These are phyloP conservation scores for Amanita rubescens DNA, from an alignment of 768 basidiomycete genomes.

Conservation along the genomic window DNA sequence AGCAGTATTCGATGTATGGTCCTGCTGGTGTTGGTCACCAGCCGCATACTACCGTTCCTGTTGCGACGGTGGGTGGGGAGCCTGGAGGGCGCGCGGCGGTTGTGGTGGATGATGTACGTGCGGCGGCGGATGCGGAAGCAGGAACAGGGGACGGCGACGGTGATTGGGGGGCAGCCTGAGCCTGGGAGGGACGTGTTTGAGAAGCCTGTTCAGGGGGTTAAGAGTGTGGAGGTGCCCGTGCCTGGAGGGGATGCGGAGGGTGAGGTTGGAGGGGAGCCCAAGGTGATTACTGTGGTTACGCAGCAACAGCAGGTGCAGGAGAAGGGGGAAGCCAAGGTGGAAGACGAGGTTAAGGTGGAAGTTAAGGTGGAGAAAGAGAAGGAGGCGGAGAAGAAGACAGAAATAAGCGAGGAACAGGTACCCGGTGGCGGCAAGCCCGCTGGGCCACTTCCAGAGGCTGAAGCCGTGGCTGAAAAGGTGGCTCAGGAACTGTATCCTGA, in stretches of 20 bases:
- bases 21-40: slow-evolving; percentile 24
- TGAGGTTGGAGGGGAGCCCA: slow-evolving; percentile 17
- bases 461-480: slow-evolving; percentile 43
- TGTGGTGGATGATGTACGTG: slow-evolving; percentile 39
- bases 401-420: neutral
- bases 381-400: slow-evolving; percentile 7
- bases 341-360: slow-evolving; percentile 9
- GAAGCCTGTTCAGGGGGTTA: slow-evolving; percentile 35
- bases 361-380: slow-evolving; percentile 3
- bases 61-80: slow-evolving; percentile 46
- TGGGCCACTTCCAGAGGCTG: slow-evolving; percentile 42
- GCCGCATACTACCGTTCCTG: slow-evolving; percentile 26
- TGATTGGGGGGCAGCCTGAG: slow-evolving; percentile 49
- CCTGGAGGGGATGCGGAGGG: slow-evolving; percentile 5
- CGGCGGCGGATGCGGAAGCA: slow-evolving; percentile 11
- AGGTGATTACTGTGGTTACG: slow-evolving; percentile 25
- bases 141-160: slow-evolving; percentile 24
- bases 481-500: slow-evolving; percentile 50
- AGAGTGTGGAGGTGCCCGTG: slow-evolving; percentile 29
- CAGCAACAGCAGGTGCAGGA: neutral
- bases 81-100: slow-evolving; percentile 46
- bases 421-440: slow-evolving; percentile 16
- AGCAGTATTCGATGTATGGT: slow-evolving; percentile 58
- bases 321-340: neutral
- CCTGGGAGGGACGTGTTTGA: slow-evolving; percentile 72